Evolutionary conservation across 345 rosid genomes (phyloP).

Genomic region (Eucalyptus coolabah): DNA sequence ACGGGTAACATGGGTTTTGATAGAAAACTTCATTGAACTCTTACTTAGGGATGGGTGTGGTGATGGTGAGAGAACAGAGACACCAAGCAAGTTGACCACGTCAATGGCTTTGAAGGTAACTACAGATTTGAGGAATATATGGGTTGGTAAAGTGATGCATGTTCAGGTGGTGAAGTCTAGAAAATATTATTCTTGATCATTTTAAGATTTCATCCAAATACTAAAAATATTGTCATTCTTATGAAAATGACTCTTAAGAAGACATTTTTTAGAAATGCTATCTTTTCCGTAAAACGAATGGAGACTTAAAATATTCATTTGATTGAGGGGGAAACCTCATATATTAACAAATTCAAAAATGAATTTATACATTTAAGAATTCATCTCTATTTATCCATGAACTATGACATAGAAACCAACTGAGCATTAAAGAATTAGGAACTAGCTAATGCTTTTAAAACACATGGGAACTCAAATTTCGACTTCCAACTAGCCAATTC

Average conservation of each 20-base stretch:
- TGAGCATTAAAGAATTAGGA: background rate
- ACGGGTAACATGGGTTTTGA: too few species aligned
- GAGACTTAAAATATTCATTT: fast-evolving
- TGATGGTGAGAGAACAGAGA: fast-evolving
- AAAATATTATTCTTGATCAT: too few species aligned
- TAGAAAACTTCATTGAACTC: too few species aligned
- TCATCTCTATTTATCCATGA: background rate
- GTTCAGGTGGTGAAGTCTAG: background rate
- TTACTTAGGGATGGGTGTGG: too few species aligned
- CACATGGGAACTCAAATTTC: background rate
- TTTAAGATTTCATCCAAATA: too few species aligned
- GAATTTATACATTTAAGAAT: background rate
- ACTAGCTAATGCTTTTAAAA: background rate
- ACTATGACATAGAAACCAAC: background rate
- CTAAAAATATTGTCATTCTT: too few species aligned
- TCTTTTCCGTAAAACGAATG: fast-evolving
- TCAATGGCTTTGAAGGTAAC: background rate
- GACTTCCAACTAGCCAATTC: background rate
- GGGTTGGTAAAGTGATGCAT: background rate
- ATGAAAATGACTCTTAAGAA: too few species aligned
- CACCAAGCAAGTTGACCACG: background rate
- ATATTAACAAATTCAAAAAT: background rate
- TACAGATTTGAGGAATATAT: too few species aligned
- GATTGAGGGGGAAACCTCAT: background rate
- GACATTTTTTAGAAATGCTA: background rate